Evolutionary conservation across 2,329 filamentous ascomycete species (phyloP), one percentile per base, ranked within the genome.

Genomic region (Venturia aucupariae): DNA sequence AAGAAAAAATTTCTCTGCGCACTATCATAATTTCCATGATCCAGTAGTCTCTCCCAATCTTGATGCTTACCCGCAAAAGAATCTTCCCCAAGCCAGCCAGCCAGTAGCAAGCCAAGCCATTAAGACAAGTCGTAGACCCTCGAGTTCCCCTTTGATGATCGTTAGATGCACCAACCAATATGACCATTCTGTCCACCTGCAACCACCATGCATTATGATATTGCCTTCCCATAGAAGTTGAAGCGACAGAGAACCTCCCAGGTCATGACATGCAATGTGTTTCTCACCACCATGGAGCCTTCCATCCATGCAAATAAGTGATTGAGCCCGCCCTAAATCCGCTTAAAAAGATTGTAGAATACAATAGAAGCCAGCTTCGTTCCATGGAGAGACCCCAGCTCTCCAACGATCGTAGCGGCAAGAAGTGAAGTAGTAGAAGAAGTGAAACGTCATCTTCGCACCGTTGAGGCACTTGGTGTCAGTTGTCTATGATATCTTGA

Each of bases 401-500:
- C 51, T n/a, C 30, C 15, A 35, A 57, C 30, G 19, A 35, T 10
- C 17, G 27, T 15, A 35, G 30, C 27, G 27, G 30, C 51, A 57
- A n/a, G 51, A 35, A 57, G 51, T 32, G 51, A 35, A 57, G 22
- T 22, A 57, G 4, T 57, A n/a, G n/a, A 35, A 35, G 27, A 57
- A 57, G 15, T 13, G 24, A 35, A 57, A 22, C 15, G 51, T 57
- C 46, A 30, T 57, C 27, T 57, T n/a, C 24, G 51, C 51, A 27
- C 51, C 51, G 24, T 57, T 30, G 51, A 57, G 27, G 51, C 30
- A 24, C 51, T 3, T 35, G 51, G 30, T 57, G 17, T 35, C 51
- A 19, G 51, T 57, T 55, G 51, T 57, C 51, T 57, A 57, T 57
- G 51, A 57, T 57, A 57, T 57, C 51, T 35, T 57, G 27, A 15